Percentiles rank a stretch among this genome's conserved stretches.
These are phyloP conservation scores for Theileria equi DNA, from an alignment of 169 alveolate genomes.

Conservation along the genomic window DNA sequence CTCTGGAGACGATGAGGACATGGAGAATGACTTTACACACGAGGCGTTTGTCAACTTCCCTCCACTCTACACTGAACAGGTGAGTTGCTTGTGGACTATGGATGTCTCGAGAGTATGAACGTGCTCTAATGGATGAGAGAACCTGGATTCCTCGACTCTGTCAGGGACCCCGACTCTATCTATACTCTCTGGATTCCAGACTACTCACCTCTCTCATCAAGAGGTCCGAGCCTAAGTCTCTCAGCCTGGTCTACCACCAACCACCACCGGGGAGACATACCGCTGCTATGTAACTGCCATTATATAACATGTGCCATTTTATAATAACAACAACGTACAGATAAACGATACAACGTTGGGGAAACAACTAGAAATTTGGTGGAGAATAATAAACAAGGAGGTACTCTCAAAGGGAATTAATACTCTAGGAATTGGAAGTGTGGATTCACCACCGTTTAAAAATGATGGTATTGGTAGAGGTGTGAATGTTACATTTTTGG, in stretches of 20 bases:
- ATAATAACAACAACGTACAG: background rate
- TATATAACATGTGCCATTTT: no score
- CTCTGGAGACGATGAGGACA: no score
- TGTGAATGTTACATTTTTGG: conserved; percentile 34
- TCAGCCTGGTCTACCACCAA: no score
- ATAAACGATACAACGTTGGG: conserved; percentile 46
- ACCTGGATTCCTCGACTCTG: no score
- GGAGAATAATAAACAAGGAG: conserved; percentile 12
- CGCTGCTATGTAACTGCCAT: no score
- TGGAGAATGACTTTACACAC: no score
- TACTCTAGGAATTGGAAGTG: conserved; percentile 6
- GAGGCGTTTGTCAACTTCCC: conserved; percentile 39
- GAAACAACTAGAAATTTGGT: conserved; percentile 62
- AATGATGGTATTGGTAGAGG: conserved; percentile 28
- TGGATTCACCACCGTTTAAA: conserved; percentile 31
- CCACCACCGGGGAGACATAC: no score
- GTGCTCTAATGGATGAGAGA: no score
- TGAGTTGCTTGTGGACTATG: background rate
- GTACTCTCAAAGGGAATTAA: background rate
- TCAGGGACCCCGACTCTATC: no score
- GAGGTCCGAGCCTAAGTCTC: no score
- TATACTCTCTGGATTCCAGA: no score
- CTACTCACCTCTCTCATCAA: no score
- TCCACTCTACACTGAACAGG: conserved; percentile 67
- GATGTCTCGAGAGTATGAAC: conserved; percentile 42